These are phyloP conservation scores for Pseudopithomyces chartarum DNA, from an alignment of 2,329 filamentous ascomycete genomes.

Conservation along the genomic window DNA sequence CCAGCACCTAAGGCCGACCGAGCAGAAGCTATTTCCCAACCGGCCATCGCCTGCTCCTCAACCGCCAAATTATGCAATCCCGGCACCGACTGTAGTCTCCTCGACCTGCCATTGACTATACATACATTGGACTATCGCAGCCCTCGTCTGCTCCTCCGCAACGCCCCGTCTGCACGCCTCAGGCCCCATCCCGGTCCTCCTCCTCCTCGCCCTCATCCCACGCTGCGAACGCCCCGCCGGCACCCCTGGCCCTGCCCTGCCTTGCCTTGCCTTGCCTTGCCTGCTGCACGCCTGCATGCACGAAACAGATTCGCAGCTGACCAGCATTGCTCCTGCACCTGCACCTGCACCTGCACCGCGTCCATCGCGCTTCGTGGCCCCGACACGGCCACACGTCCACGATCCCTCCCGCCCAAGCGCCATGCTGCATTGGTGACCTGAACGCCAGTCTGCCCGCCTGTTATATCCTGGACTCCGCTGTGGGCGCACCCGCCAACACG, in stretches of 20 bases:
- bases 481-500: background rate
- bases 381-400: constrained; percentile 26
- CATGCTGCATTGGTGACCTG: constrained; percentile 34
- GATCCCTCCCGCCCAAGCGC: constrained; percentile 22
- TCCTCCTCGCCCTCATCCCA: background rate
- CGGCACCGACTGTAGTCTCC: no score
- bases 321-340: no score
- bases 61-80: constrained; percentile 20
- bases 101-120: no score
- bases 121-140: no score
- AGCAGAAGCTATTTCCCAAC: background rate
- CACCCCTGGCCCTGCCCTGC: constrained; percentile 2
- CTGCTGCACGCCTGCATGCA: constrained; percentile 18
- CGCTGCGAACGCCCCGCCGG: constrained; percentile 4
- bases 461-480: constrained; percentile 4
- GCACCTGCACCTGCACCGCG: no score
- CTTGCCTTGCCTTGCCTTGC: constrained; percentile 5
- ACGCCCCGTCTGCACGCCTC: constrained; percentile 2
- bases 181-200: background rate
- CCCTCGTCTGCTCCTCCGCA: background rate
- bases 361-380: constrained; percentile 38
- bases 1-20: background rate
- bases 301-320: constrained; percentile 13
- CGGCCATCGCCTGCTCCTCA: background rate
- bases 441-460: constrained; percentile 33